Base-by-base conservation (phyloP, 345 rosid species). In the Pseudoturritis turrita region DNA sequence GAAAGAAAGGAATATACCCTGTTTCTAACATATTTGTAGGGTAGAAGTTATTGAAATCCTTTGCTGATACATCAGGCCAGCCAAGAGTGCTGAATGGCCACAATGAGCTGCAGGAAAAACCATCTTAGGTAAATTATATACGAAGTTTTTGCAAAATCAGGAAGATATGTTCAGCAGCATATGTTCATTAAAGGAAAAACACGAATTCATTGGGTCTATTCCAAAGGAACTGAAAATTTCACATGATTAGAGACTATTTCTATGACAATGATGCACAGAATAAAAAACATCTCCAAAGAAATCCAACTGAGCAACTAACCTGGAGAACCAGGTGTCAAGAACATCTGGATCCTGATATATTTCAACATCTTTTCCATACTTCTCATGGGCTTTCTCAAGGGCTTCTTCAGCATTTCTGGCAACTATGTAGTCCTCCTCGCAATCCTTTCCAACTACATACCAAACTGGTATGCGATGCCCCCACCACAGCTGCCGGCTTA, bases 31-130 rank as follows among this genome's bases (percentile, higher is more conserved):
- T 78, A 68, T 92, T 89, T 71, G 98, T 89, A 26, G 98, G 98
- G 80, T 94, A 94, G 74, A 88, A 94, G 73, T 57, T 85, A 59
- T 76, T 84, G 25, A 86, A 94, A 78, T 94, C 98, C 72, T 86
- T 87, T 12, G 88, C 65, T 13, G 89, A 84, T 33, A 72, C 80
- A 71, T 91, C 91, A 26, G 98, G 98, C 98, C 98, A 94, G 46
- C 98, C 98, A 74, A 91, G 97, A 57, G 97, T 94, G 80, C 96
- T 94, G 80, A 94, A 94, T 73, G 98, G 98, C 98, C 98, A 94
- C 37, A 94, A 79, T 7, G 92, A 86, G 72, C 98, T 94, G 86
- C 47, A 76, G 18, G 57, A 73, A 62, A 56, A 70, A 41, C 51
- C 28, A 66, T 47, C 43, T 11, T 60, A 43, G 70, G 49, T 44